phyloP scores from a whole-genome alignment of 257 asterid species.

The Plantago elongata region DNA sequence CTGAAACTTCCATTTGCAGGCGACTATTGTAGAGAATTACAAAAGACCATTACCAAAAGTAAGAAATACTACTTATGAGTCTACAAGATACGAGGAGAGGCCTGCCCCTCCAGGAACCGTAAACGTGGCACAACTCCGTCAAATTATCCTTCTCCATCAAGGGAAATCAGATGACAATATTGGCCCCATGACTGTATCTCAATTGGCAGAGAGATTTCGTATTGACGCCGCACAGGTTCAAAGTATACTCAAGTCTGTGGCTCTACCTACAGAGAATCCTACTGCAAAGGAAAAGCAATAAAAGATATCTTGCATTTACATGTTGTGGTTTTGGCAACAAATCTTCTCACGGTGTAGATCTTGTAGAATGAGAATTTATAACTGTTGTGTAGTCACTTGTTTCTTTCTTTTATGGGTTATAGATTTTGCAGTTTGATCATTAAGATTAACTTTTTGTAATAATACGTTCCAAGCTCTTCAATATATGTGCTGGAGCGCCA shows the following conservation, averaged over 20 bases:
- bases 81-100: constrained; percentile 62
- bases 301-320: constrained; percentile 16
- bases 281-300: constrained; percentile 32
- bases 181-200: constrained; percentile 54
- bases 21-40: constrained; percentile 61
- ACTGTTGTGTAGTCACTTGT: not conserved
- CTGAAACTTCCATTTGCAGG: constrained; percentile 42
- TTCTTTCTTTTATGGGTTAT: not conserved
- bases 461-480: no score
- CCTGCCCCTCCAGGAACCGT: constrained; percentile 82
- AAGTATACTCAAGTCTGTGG: constrained; percentile 54
- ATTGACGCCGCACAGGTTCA: constrained; percentile 60
- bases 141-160: constrained; percentile 71
- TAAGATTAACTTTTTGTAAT: not conserved
- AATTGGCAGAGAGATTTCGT: constrained; percentile 54
- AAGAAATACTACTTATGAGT: constrained; percentile 60
- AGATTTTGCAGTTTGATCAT: no score
- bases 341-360: constrained; percentile 14
- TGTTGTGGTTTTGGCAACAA: not conserved
- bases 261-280: constrained; percentile 64
- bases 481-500: no score
- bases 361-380: constrained; percentile 23
- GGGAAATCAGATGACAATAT: constrained; percentile 58
- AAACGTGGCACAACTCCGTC: constrained; percentile 57
- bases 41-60: constrained; percentile 77